Base-by-base conservation (phyloP, 768 basidiomycete genomes). In the Trametes cinnabarina region DNA sequence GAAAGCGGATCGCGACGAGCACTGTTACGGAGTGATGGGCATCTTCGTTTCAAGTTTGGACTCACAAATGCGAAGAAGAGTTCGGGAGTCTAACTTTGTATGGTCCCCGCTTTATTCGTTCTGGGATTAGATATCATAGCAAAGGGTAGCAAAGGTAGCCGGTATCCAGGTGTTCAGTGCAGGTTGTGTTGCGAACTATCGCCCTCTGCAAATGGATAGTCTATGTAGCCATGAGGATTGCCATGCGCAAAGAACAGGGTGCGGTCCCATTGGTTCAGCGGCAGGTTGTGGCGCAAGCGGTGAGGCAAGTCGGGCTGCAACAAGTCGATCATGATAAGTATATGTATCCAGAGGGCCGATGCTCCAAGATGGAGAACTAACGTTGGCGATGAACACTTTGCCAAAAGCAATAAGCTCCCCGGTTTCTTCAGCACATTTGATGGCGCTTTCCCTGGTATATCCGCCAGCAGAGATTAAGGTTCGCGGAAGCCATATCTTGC, bases 321-420 rank as follows among this genome's bases (percentile, higher is more conserved):
- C 5, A 23, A 49, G n/a, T 17, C 30, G 2, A 46, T 9, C 30
- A 41, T 39, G 25, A 8, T 40, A 10, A n/a, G 4, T 14, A 22
- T 10, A 17, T n/a, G n/a, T n/a, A n/a, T n/a, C n/a, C n/a, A n/a
- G n/a, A n/a, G n/a, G n/a, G n/a, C n/a, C n/a, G n/a, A n/a, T n/a
- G n/a, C n/a, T n/a, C n/a, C n/a, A n/a, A n/a, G n/a, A n/a, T n/a
- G n/a, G 30, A 12, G 30, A 6, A 52, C 61, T 35, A 35, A 77
- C 77, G 55, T 68, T 68, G 3, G 69, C 47, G 15, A 71, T 62
- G 58, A 66, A 71, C 23, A 58, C 53, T 5, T 66, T 59, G 1
- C 68, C 70, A 44, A 70, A 68, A 1, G 63, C 69, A 19, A 65
- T 55, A 4, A 68, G 44, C 25, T 65, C 55, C 1, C 58, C 61